Evolutionary conservation across 495 filamentous ascomycete genomes (phyloP).

Genomic region (Hypoxylon intermedium): DNA sequence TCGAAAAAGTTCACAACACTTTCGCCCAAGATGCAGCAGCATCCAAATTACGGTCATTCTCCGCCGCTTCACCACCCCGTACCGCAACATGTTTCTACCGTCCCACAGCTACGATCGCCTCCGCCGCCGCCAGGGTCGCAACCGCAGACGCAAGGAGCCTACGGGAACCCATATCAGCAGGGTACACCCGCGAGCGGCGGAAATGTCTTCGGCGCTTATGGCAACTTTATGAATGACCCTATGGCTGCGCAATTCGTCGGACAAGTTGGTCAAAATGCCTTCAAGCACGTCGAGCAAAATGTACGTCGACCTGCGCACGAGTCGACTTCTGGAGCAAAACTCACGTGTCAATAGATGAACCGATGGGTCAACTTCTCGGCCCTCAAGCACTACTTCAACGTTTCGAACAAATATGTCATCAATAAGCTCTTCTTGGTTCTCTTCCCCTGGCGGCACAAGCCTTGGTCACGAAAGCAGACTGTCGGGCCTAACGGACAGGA

Average conservation of each 20-base stretch:
- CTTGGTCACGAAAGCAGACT: conserved; percentile 82
- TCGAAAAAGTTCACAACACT: not conserved
- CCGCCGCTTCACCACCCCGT: conserved; percentile 98
- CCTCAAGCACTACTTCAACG: conserved; percentile 97
- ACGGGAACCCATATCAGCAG: conserved; percentile 80
- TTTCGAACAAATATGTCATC: conserved; percentile 89
- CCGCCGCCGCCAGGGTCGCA: conserved; percentile 79
- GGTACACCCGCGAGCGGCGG: conserved; percentile 55
- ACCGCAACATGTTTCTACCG: conserved; percentile 97
- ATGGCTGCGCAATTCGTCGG: conserved; percentile 92
- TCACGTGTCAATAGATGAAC: conserved; percentile 69
- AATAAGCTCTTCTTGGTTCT: conserved; percentile 87
- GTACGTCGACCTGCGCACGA: conserved; percentile 52
- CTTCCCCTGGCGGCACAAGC: conserved; percentile 96
- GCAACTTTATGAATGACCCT: conserved; percentile 91
- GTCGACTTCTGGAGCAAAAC: not conserved
- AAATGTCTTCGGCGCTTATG: conserved; percentile 74
- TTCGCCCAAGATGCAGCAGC: conserved; percentile 74
- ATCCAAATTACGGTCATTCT: conserved; percentile 81
- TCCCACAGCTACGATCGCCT: conserved; percentile 97
- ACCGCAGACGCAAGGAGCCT: conserved; percentile 69
- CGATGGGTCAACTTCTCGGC: conserved; percentile 90
- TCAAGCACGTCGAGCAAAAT: conserved; percentile 89
- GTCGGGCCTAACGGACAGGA: conserved; percentile 73
- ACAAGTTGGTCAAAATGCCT: conserved; percentile 89